Percentiles rank a stretch among this genome's conserved stretches.
Conservation (phyloP, 192 early-diverging fungal species). For the Coemansia sp. region DNA sequence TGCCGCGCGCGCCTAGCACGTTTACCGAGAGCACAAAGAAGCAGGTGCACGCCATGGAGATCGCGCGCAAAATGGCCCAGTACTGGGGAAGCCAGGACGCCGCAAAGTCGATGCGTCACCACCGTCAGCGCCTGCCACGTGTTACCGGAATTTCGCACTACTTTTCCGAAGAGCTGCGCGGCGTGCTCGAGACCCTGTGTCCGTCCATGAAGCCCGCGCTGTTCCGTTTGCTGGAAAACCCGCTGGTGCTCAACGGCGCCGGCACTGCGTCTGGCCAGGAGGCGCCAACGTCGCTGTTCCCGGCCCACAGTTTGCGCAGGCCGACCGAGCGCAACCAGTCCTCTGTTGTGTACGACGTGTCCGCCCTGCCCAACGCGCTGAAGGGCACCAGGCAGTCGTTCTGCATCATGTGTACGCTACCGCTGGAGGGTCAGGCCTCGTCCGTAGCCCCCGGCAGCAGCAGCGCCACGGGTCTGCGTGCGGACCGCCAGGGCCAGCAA, state of each 20-base stretch:
- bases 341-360: conserved; percentile 40
- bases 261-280: conserved; percentile 10
- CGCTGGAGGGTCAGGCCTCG: conserved; percentile 16
- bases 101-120: conserved; percentile 39
- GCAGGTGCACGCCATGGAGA: conserved; percentile 53
- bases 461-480: background rate
- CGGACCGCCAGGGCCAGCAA: conserved; percentile 6
- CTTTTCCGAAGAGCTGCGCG: conserved; percentile 54
- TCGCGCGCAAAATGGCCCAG: conserved; percentile 55
- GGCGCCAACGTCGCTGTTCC: conserved; percentile 46
- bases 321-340: conserved; percentile 12
- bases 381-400: conserved; percentile 55
- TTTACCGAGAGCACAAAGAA: conserved; percentile 51
- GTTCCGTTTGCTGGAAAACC: conserved; percentile 51
- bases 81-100: conserved; percentile 52
- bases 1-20: conserved; percentile 32
- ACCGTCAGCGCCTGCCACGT: conserved; percentile 46
- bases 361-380: conserved; percentile 43
- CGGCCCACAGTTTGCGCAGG: conserved; percentile 31
- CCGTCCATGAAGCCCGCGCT: conserved; percentile 45
- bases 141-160: conserved; percentile 52
- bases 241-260: conserved; percentile 35
- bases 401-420: conserved; percentile 54
- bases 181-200: conserved; percentile 49
- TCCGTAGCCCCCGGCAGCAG: background rate